These are phyloP conservation scores for Suhomyces bokatorum DNA, from an alignment of 1,139 yeast species.

Conservation along the genomic window DNA sequence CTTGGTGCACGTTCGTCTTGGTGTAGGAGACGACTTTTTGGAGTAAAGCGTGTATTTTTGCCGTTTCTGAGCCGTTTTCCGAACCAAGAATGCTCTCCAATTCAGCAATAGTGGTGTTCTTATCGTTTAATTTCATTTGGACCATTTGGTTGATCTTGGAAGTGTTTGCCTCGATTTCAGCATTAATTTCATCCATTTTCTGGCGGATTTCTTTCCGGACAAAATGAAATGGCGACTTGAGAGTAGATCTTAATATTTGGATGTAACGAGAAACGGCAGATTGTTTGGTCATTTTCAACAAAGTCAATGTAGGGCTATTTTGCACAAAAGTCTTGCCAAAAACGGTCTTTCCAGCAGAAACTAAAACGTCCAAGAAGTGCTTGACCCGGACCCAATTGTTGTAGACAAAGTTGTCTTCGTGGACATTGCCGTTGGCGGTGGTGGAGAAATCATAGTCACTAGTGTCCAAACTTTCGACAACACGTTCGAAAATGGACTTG, in stretches of 20 bases:
- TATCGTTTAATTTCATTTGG: constrained; percentile 18
- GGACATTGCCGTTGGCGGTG: not conserved
- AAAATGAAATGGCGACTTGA: constrained; percentile 21
- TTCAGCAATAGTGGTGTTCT: constrained; percentile 6
- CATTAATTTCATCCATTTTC: constrained; percentile 22
- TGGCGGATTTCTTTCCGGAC: constrained; percentile 25
- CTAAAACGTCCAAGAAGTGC: constrained; percentile 7
- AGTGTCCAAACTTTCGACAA: not conserved
- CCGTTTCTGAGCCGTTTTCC: constrained; percentile 11
- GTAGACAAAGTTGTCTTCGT: constrained; percentile 20
- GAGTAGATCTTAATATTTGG: constrained; percentile 15
- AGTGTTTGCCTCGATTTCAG: constrained; percentile 23
- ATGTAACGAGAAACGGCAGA: constrained; percentile 5
- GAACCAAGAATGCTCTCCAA: constrained; percentile 16
- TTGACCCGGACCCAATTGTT: constrained; percentile 15
- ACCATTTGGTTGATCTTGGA: constrained; percentile 25
- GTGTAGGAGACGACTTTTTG: constrained; percentile 13
- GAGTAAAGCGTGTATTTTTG: constrained; percentile 15
- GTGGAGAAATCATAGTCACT: constrained; percentile 7
- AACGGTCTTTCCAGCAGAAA: constrained; percentile 1
- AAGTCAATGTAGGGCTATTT: constrained; percentile 12
- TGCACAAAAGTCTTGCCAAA: constrained; percentile 6
- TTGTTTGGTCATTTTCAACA: constrained; percentile 8
- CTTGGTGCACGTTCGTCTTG: constrained; percentile 12
- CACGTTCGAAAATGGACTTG: constrained; percentile 10